phyloP scores from a whole-genome alignment of 108 stramenopile species.

The Nitzschia sp. region DNA sequence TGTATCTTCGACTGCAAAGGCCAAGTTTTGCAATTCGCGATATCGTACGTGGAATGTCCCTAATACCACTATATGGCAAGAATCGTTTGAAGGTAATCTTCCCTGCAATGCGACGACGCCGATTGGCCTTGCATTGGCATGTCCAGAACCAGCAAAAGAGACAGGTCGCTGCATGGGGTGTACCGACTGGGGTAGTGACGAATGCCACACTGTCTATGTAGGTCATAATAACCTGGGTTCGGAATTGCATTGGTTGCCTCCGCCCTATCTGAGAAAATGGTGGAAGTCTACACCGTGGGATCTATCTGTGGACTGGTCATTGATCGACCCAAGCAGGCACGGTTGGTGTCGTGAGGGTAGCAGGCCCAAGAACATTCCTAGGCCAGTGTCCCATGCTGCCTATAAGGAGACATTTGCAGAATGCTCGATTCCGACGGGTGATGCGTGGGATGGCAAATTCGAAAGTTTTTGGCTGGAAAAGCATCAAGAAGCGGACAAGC shows the following conservation, averaged over 20 bases:
- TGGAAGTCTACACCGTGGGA: slow-evolving; percentile 29
- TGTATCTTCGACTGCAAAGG: slow-evolving; percentile 3
- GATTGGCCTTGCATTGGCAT: slow-evolving; percentile 40
- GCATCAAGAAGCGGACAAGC: background rate
- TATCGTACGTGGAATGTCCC: slow-evolving; percentile 15
- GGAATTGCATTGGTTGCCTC: slow-evolving; percentile 55
- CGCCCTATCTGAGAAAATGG: slow-evolving; percentile 28
- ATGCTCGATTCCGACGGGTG: background rate
- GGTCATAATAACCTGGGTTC: slow-evolving; percentile 41
- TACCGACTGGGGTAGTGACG: background rate
- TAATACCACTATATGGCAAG: background rate
- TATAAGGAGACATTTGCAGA: background rate
- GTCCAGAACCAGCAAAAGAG: slow-evolving; percentile 12
- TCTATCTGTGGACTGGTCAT: background rate
- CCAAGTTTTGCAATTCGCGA: slow-evolving; percentile 32
- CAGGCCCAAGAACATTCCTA: background rate
- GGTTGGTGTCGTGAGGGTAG: background rate
- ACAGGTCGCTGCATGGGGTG: background rate
- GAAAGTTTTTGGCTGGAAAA: background rate
- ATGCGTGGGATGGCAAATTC: background rate
- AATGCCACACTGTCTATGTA: slow-evolving; percentile 39
- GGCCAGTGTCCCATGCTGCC: too few relatives aligned
- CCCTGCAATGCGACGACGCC: slow-evolving; percentile 47
- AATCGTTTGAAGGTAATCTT: slow-evolving; percentile 33
- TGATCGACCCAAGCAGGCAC: background rate